Conservation (phyloP, 2,329 filamentous ascomycete genomes). For the Trematosphaeria pertusa region DNA sequence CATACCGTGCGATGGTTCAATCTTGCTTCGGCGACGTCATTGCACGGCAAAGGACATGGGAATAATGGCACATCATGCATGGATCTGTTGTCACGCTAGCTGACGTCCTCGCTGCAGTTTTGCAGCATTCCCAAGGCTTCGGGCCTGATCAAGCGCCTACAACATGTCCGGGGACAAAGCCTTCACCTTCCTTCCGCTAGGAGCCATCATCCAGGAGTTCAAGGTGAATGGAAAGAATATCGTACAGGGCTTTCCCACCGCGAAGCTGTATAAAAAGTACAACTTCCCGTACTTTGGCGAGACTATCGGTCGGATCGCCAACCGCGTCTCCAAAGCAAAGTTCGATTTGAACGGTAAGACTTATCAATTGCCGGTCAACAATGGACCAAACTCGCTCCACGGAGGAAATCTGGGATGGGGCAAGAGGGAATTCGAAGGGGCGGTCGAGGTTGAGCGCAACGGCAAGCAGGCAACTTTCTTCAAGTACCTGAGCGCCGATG, state of each 20-base stretch:
- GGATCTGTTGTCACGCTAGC: too few species aligned
- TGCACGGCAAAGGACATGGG: too few species aligned
- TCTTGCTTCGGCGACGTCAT: too few species aligned
- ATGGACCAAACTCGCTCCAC: slow-evolving; percentile 72
- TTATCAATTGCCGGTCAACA: slow-evolving; percentile 76
- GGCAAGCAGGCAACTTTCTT: slow-evolving; percentile 55
- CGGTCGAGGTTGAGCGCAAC: slow-evolving; percentile 62
- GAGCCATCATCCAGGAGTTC: slow-evolving; percentile 83
- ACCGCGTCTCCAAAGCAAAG: slow-evolving; percentile 76
- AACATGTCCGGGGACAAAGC: slow-evolving; percentile 41
- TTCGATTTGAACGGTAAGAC: slow-evolving; percentile 75
- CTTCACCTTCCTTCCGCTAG: slow-evolving; percentile 73
- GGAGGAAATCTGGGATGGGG: slow-evolving; percentile 74
- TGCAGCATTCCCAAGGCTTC: too few species aligned
- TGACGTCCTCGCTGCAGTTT: too few species aligned
- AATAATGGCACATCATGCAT: too few species aligned
- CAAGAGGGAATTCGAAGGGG: slow-evolving; percentile 78
- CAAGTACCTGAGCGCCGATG: slow-evolving; percentile 71
- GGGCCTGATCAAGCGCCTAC: not conserved
- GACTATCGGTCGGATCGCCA: slow-evolving; percentile 85
- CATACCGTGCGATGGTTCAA: too few species aligned
- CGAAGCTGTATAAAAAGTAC: slow-evolving; percentile 75
- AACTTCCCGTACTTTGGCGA: slow-evolving; percentile 87
- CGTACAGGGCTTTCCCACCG: slow-evolving; percentile 81
- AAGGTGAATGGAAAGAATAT: slow-evolving; percentile 81